Percentiles rank a stretch among this genome's conserved stretches.
These are phyloP conservation scores for Batkoa obscura DNA, from an alignment of 371 early-diverging fungal genomes.

Conservation along the genomic window DNA sequence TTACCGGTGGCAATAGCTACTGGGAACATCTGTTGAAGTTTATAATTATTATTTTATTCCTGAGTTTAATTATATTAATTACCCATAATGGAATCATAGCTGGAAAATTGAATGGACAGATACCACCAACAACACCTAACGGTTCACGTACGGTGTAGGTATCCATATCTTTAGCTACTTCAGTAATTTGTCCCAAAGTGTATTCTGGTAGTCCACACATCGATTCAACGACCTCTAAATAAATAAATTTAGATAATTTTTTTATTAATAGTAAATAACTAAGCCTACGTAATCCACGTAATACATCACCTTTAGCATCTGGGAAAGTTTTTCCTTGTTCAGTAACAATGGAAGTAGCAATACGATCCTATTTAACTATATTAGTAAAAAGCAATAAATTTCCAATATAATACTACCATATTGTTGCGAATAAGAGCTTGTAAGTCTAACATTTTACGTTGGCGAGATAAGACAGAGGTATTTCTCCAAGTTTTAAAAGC, in stretches of 20 bases:
- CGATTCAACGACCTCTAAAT: constrained; percentile 67
- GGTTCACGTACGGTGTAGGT: constrained; percentile 90
- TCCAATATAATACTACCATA: constrained; percentile 17
- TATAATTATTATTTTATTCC: not conserved
- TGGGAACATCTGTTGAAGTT: constrained; percentile 93
- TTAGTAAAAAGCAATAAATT: not conserved
- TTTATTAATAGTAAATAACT: no score
- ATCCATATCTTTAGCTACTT: constrained; percentile 87
- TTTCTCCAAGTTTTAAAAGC: constrained; percentile 84
- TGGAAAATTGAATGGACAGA: constrained; percentile 93
- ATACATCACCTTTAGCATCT: constrained; percentile 85
- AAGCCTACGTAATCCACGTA: constrained; percentile 44
- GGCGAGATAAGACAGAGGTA: constrained; percentile 63
- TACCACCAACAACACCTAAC: constrained; percentile 87
- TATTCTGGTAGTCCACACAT: constrained; percentile 59
- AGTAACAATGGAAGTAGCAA: constrained; percentile 67
- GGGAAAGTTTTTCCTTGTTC: constrained; percentile 92
- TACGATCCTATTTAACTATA: constrained; percentile 23
- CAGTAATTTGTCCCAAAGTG: constrained; percentile 67
- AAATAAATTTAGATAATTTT: no score
- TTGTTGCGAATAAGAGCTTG: constrained; percentile 69
- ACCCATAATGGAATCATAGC: constrained; percentile 69
- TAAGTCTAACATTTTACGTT: constrained; percentile 80
- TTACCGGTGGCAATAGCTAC: constrained; percentile 80
- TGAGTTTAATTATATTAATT: not conserved